phyloP scores from a whole-genome alignment of 306 rosid species.

The Vigna unguiculata region DNA sequence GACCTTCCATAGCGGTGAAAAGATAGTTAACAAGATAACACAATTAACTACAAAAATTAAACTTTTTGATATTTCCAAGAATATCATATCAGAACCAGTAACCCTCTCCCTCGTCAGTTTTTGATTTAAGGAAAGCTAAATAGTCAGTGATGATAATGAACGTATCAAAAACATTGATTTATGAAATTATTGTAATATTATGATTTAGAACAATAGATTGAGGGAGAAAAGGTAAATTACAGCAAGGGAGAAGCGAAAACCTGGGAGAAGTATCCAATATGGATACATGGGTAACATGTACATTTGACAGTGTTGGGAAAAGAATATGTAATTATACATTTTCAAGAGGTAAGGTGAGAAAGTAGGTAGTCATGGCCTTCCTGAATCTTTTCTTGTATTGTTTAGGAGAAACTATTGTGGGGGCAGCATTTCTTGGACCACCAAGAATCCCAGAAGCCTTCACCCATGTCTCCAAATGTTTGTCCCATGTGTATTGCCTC shows the following conservation, averaged over 20 bases:
- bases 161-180: neutral
- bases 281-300: conserved; percentile 15
- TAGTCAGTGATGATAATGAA: neutral
- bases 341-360: conserved; percentile 83
- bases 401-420: conserved; percentile 87
- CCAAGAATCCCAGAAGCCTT: conserved; percentile 95
- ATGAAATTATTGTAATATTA: conserved; percentile 14
- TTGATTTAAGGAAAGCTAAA: neutral
- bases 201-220: neutral
- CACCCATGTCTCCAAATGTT: conserved; percentile 98
- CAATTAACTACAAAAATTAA: neutral
- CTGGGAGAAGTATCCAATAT: conserved; percentile 12
- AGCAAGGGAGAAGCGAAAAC: neutral
- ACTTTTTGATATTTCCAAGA: neutral
- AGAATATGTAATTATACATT: conserved; percentile 37
- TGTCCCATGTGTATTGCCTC: conserved; percentile 99
- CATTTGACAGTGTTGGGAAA: conserved; percentile 31
- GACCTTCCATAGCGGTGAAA: neutral
- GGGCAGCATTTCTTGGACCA: conserved; percentile 86
- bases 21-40: neutral
- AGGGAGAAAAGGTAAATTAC: neutral
- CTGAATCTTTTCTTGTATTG: conserved; percentile 97
- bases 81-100: neutral
- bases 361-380: conserved; percentile 96
- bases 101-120: neutral